Base-by-base conservation (phyloP, 306 rosid genomes). In the Alnus rubra region DNA sequence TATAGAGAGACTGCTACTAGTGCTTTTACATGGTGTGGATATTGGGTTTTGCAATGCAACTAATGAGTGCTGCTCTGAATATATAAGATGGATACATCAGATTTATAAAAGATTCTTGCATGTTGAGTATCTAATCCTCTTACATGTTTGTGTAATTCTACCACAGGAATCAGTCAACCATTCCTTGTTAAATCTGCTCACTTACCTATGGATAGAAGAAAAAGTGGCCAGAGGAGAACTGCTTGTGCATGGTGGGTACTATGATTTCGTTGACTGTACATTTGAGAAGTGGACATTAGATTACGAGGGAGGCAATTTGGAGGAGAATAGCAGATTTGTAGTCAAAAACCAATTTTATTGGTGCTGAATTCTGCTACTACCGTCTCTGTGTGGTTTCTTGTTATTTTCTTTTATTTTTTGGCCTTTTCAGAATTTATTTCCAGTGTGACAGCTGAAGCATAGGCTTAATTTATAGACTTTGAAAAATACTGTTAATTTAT, bases 281-380 rank as follows among this genome's bases (percentile, higher is more conserved):
- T 95, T 95, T 72, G 99, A 95, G 93, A 95, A 95, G 78, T 95
- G 99, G 99, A 88, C 98, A 76, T 82, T 95, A 55, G 98, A 95
- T 84, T 91, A 88, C 74, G 53, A 87, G 69, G 92, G 87, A 81
- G 84, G 85, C 76, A 80, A 81, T 76, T 77, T 71, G 60, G 87
- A 85, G 76, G 85, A 69, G 84, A 81, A 68, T 73, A 88, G 81
- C 62, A 77, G 72, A 70, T 68, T 93, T 78, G 84, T 92, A 3
- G 81, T 88, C 37, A 93, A 86, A 89, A 82, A 90, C 79, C 84
- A 73, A 80, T 73, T 80, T 68, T 83, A 80, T 79, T 95, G 99
- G 99, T 76, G 84, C 74, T 93, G 92, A 93, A 81, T 64, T 71
- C 69, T 69, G 37, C 33, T 73, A 62, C 81, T 68, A 69, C 44